Conservation (phyloP, 768 basidiomycete genomes). For the Suillus variegatus region DNA sequence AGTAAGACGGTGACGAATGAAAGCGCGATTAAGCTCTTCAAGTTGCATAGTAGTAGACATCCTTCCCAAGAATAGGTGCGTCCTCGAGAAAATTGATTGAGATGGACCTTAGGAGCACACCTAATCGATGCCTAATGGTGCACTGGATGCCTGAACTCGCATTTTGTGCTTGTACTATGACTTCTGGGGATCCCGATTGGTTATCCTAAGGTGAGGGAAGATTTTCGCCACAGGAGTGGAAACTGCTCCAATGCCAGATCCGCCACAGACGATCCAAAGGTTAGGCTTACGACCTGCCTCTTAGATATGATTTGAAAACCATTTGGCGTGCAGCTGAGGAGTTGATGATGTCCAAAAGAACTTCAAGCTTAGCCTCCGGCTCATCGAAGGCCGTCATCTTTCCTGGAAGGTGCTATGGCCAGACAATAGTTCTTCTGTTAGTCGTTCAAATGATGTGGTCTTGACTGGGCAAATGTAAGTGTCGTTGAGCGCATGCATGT, state of each 20-base stretch:
- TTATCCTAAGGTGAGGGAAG: conserved; percentile 28
- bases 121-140: conserved; percentile 12
- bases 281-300: conserved; percentile 17
- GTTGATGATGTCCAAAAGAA: background rate
- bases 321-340: conserved; percentile 7
- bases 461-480: background rate
- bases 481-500: background rate
- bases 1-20: background rate
- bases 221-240: conserved; percentile 27
- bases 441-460: background rate
- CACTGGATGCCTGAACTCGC: conserved; percentile 11
- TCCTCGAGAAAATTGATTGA: conserved; percentile 25
- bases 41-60: conserved; percentile 21
- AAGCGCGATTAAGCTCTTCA: conserved; percentile 2
- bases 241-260: conserved; percentile 30
- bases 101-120: conserved; percentile 18
- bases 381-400: background rate
- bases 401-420: background rate
- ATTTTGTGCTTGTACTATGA: conserved; percentile 23
- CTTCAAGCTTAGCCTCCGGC: background rate
- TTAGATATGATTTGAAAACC: background rate
- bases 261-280: conserved; percentile 25
- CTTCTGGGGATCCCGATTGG: conserved; percentile 29
- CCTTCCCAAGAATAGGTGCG: conserved; percentile 16
- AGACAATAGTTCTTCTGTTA: background rate